These are phyloP conservation scores for Acidomyces sp. DNA, from an alignment of 495 filamentous ascomycete species.

Conservation along the genomic window DNA sequence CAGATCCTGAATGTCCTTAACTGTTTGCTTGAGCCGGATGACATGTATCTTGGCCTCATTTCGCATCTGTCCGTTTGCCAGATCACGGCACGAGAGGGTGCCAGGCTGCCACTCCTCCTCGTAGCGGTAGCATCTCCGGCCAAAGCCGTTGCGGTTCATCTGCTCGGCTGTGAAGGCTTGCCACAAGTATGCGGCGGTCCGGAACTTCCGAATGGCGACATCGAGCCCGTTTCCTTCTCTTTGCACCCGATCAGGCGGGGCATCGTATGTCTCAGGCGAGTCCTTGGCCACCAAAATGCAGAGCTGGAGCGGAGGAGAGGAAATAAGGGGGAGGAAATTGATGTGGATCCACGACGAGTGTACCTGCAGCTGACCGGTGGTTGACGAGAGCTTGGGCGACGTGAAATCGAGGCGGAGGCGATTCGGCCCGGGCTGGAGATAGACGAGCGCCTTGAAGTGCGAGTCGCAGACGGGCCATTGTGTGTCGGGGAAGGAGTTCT, in stretches of 20 bases:
- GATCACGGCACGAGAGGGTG: slow-evolving; percentile 58
- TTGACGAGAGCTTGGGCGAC: slow-evolving; percentile 63
- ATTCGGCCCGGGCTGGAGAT: slow-evolving; percentile 80
- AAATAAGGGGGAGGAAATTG: slow-evolving; percentile 69
- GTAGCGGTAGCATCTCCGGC: slow-evolving; percentile 70
- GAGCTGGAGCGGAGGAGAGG: slow-evolving; percentile 66
- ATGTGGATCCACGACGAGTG: slow-evolving; percentile 69
- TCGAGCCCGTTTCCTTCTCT: slow-evolving; percentile 71
- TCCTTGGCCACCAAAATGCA: slow-evolving; percentile 76
- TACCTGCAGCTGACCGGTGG: slow-evolving; percentile 50
- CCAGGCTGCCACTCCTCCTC: slow-evolving; percentile 89
- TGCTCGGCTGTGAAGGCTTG: slow-evolving; percentile 91
- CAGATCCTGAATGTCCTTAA: slow-evolving; percentile 67
- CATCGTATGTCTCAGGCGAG: slow-evolving; percentile 76
- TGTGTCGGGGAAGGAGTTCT: slow-evolving; percentile 69
- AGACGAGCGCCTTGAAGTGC: slow-evolving; percentile 77
- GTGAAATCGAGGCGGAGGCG: slow-evolving; percentile 72
- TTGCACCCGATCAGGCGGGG: slow-evolving; percentile 57
- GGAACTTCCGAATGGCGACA: slow-evolving; percentile 68
- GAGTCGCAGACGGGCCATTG: slow-evolving; percentile 76
- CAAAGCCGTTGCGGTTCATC: slow-evolving; percentile 78
- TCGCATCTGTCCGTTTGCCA: slow-evolving; percentile 54
- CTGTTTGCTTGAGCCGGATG: slow-evolving; percentile 66
- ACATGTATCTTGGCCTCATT: slow-evolving; percentile 83
- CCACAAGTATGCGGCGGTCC: slow-evolving; percentile 88